Conservation (phyloP, 306 rosid species). For the Ormosia semicastrata region DNA sequence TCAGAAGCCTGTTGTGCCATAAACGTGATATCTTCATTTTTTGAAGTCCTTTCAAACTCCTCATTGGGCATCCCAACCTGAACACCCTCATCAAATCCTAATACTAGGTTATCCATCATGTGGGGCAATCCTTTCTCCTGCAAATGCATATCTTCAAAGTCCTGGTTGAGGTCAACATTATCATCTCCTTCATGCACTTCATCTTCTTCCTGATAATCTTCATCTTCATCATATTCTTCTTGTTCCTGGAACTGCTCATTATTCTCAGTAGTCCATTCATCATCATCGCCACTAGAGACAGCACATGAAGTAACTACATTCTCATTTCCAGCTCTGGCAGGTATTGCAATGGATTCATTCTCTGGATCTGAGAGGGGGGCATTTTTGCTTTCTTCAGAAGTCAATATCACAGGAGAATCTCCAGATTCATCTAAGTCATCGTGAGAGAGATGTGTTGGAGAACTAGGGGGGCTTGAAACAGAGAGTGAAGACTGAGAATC, state of each 20-base stretch:
- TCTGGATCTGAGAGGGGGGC: constrained; percentile 40
- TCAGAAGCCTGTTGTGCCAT: constrained; percentile 42
- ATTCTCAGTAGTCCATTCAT: constrained; percentile 82
- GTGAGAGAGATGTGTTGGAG: constrained; percentile 93
- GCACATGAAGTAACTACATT: constrained; percentile 41
- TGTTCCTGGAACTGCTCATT: constrained; percentile 83
- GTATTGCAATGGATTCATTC: constrained; percentile 40
- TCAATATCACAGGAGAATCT: constrained; percentile 55
- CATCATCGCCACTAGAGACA: constrained; percentile 71
- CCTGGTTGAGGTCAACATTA: constrained; percentile 53
- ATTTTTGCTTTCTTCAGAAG: constrained; percentile 50
- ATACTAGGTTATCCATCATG: constrained; percentile 76
- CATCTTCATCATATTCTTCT: constrained; percentile 97
- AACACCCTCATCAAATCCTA: constrained; percentile 96
- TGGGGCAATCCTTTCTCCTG: constrained; percentile 72
- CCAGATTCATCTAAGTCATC: constrained; percentile 87
- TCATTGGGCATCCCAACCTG: constrained; percentile 91
- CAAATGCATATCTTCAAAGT: constrained; percentile 63
- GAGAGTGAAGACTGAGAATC: constrained; percentile 97
- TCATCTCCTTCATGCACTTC: constrained; percentile 90
- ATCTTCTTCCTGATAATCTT: constrained; percentile 88
- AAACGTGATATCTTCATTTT: constrained; percentile 49
- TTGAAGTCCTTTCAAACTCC: constrained; percentile 64
- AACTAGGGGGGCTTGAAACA: constrained; percentile 89
- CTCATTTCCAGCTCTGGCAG: constrained; percentile 46